These are phyloP conservation scores for Neocucurbitaria cava DNA, from an alignment of 2,329 filamentous ascomycete genomes.

Conservation along the genomic window DNA sequence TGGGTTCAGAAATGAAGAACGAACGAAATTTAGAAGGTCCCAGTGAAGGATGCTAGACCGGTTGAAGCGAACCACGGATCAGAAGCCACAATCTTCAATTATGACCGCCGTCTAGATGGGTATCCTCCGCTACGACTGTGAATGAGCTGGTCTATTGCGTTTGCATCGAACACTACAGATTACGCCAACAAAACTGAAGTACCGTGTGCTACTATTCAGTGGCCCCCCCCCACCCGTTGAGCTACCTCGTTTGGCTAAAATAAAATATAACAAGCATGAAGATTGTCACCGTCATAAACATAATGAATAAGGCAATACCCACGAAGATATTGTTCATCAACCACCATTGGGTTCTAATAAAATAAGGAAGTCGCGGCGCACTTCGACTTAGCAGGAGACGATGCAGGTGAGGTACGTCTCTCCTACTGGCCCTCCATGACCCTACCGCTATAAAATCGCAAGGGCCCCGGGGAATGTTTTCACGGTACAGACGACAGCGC, in stretches of 20 bases:
- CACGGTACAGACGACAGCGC: too few species aligned
- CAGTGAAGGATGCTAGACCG: not conserved
- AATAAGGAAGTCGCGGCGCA: not conserved
- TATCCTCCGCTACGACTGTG: not conserved
- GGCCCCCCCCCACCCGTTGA: too few species aligned
- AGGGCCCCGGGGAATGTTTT: not conserved
- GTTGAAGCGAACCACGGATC: not conserved
- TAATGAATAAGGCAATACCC: not conserved
- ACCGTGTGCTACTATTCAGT: too few species aligned
- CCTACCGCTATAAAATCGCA: not conserved
- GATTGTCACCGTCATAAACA: not conserved
- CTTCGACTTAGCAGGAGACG: not conserved
- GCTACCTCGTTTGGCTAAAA: too few species aligned
- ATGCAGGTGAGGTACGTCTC: not conserved
- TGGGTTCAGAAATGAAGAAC: not conserved
- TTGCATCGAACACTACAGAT: not conserved
- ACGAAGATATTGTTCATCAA: not conserved
- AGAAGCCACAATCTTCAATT: not conserved
- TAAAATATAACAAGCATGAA: not conserved
- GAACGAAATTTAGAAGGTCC: not conserved
- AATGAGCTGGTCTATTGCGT: not conserved
- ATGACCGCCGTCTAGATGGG: not conserved
- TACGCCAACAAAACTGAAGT: too few species aligned
- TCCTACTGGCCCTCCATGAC: not conserved
- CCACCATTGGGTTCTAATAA: not conserved